Evolutionary conservation across 2,329 filamentous ascomycete genomes (phyloP).

Genomic region (Trichoderma atrobrunneum): DNA sequence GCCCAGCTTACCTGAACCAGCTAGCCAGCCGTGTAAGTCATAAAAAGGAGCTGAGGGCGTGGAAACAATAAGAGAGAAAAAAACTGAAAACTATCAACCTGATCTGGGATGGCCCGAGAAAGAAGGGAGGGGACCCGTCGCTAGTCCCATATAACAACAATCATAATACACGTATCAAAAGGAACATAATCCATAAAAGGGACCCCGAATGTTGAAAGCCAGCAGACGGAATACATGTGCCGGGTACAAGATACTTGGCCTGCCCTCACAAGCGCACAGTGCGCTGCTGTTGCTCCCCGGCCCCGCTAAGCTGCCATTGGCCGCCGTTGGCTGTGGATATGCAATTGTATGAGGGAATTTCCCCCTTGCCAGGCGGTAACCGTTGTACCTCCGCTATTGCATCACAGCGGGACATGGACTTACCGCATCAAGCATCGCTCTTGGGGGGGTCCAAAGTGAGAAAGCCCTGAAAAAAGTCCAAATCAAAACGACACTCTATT

Average conservation of each 20-base stretch:
- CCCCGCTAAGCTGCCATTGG: background rate
- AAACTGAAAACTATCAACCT: constrained; percentile 15
- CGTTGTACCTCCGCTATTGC: constrained; percentile 4
- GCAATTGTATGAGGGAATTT: constrained; percentile 21
- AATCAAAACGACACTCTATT: background rate
- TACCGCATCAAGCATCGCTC: constrained; percentile 17
- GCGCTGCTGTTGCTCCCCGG: background rate
- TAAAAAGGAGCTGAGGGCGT: background rate
- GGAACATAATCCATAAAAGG: background rate
- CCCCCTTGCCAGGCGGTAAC: background rate
- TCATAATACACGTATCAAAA: constrained; percentile 5
- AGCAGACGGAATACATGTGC: background rate
- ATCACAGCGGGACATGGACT: constrained; percentile 13
- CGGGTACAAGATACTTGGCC: background rate
- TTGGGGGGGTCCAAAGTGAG: background rate
- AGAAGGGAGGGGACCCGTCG: background rate
- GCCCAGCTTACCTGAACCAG: constrained; percentile 8
- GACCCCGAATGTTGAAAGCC: background rate
- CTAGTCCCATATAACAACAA: background rate
- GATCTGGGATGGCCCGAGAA: constrained; percentile 13
- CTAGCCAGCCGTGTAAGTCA: background rate
- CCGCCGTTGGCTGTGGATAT: constrained; percentile 11
- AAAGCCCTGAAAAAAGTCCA: background rate
- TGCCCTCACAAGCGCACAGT: background rate
- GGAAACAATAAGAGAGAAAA: background rate